Conservation (phyloP, 352 stramenopile species). For the Phytophthora nicotianae region DNA sequence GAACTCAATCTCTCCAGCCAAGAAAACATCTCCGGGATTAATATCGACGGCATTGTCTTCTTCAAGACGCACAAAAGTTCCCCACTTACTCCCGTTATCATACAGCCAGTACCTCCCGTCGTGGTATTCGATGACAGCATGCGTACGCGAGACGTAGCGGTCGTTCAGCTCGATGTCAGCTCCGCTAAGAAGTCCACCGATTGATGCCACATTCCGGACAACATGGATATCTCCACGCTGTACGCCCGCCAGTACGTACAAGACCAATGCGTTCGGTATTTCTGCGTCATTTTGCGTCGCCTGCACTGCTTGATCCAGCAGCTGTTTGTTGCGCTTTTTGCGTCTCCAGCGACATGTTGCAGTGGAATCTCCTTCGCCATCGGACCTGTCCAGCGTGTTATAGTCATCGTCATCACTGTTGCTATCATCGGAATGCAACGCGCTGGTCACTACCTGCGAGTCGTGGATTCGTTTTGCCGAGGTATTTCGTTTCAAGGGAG, state of each 20-base stretch:
- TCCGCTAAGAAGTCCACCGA: conserved; percentile 59
- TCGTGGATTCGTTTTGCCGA: conserved; percentile 34
- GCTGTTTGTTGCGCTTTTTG: conserved; percentile 77
- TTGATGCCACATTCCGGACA: conserved; percentile 63
- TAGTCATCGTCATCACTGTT: conserved; percentile 27
- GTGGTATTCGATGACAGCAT: conserved; percentile 79
- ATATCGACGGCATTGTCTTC: conserved; percentile 71
- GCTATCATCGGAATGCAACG: conserved; percentile 15
- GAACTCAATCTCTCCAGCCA: conserved; percentile 78
- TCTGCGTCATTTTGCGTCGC: conserved; percentile 58
- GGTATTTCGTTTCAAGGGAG: conserved; percentile 28
- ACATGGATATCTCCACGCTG: conserved; percentile 83
- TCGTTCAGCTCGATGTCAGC: conserved; percentile 79
- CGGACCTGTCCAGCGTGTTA: conserved; percentile 3
- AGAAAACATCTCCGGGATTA: conserved; percentile 69
- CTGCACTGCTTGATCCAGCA: conserved; percentile 65
- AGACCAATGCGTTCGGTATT: conserved; percentile 60
- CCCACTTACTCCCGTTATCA: conserved; percentile 69
- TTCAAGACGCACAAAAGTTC: conserved; percentile 76
- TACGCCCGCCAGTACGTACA: conserved; percentile 79
- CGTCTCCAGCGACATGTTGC: conserved; percentile 60
- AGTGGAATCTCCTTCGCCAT: conserved; percentile 18
- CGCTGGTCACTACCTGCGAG: conserved; percentile 43
- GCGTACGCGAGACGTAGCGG: conserved; percentile 53
- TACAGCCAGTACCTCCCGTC: conserved; percentile 77